Evolutionary conservation across 495 filamentous ascomycete species (phyloP), one percentile per base, ranked within the genome.

Genomic region (Aspergillus olivimuriae): DNA sequence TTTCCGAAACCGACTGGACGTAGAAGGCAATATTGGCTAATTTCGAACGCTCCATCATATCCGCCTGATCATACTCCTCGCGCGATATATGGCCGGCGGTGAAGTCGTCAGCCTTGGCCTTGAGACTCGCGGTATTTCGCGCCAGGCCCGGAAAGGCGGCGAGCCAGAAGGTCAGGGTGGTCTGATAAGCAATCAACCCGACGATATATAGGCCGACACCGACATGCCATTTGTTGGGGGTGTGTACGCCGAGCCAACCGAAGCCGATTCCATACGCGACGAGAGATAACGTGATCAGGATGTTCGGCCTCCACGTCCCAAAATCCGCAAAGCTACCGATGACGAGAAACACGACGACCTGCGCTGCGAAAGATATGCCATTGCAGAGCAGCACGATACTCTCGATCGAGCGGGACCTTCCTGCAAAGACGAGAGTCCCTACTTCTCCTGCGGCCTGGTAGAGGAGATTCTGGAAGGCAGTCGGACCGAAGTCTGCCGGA

Each of bases 151-250:
- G 80, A 47, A 84, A 84, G 1, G 80, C 77, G 0, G 80, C 77
- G 2, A 79, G 81, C 80, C 78, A 84, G 57, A 82, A 84, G 9
- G 80, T 82, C 39, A 83, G 62, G 1, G 75, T 78, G 0, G 78
- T 81, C 58, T 83, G 80, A 52, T 82, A 82, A 18, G 78, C 77
- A 50, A 83, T 81, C 39, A 83, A 48, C 8, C 79, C 78, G 23
- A 82, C 69, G 47, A 83, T 80, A 47, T 82, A 82, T 15, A 83
- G 48, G 8, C 72, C 80, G 1, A 75, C 64, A 1, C 67, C 80
- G 39, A 73, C 58, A 38, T 73, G 58, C 78, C 77, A 82, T 57
- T 78, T 63, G 12, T 72, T 62, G 18, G 66, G 48, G 4, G 60
- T 69, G 48, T 82, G 77, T 2, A 82, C 75, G 24, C 78, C 80